phyloP scores from a whole-genome alignment of 75 land plant genomes.

The Sequoia sempervirens region DNA sequence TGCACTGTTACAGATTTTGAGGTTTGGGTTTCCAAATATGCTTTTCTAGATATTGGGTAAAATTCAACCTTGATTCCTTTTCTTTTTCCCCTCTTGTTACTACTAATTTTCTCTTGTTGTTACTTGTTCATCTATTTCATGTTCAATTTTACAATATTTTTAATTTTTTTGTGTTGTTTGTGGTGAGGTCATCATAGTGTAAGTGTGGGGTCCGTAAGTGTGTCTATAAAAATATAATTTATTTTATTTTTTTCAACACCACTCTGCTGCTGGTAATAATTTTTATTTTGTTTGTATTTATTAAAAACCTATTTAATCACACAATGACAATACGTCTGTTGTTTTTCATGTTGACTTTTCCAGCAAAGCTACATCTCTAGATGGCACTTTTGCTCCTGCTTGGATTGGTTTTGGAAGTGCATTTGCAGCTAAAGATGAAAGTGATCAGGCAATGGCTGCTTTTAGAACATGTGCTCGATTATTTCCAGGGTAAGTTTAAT shows the following conservation, averaged over 20 bases:
- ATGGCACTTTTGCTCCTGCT: conserved; percentile 93
- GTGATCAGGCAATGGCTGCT: conserved; percentile 95
- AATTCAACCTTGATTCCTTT: neutral
- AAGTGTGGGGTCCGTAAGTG: no score
- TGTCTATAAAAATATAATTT: no score
- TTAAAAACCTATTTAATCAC: neutral
- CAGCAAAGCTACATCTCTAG: conserved; percentile 89
- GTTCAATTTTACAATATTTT: neutral
- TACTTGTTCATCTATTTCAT: neutral
- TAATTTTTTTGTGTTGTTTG: neutral
- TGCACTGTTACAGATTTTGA: neutral
- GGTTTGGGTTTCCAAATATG: neutral
- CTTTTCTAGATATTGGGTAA: neutral
- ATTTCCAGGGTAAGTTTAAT: conserved; percentile 74
- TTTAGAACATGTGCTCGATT: conserved; percentile 90
- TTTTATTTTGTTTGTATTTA: neutral
- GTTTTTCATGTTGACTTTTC: neutral
- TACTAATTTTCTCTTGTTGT: neutral
- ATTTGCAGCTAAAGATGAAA: conserved; percentile 95
- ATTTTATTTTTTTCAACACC: no score
- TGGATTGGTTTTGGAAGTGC: conserved; percentile 98
- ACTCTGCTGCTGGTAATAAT: neutral
- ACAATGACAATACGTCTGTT: neutral
- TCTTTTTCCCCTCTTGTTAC: neutral
- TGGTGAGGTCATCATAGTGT: neutral